Conservation (phyloP, 768 basidiomycete species). For the Trametes punicea region DNA sequence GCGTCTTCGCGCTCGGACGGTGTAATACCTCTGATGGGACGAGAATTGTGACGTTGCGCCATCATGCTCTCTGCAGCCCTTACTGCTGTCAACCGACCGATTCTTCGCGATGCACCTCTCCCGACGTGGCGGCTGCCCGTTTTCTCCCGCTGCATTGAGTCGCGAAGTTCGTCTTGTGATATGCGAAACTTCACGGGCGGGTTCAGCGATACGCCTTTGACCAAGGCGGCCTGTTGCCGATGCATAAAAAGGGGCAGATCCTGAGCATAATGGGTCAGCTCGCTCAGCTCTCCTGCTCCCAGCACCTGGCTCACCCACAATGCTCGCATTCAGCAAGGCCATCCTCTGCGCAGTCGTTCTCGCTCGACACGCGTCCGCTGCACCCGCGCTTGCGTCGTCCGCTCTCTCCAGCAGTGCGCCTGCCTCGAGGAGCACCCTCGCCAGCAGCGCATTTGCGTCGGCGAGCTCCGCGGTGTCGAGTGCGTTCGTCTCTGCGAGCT, state of each 20-base stretch:
- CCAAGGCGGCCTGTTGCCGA: neutral
- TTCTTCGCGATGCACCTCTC: constrained; percentile 1
- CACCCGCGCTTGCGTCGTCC: constrained; percentile 29
- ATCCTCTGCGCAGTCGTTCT: constrained; percentile 24
- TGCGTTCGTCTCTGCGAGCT: constrained; percentile 1
- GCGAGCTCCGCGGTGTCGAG: constrained; percentile 9
- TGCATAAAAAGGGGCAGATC: constrained; percentile 6
- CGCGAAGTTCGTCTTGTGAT: constrained; percentile 2
- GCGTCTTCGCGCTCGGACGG: neutral
- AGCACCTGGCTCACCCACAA: neutral
- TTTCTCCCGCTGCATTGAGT: constrained; percentile 12
- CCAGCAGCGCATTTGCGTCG: neutral
- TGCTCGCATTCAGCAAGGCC: constrained; percentile 20
- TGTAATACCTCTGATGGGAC: neutral
- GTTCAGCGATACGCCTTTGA: neutral
- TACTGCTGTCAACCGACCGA: constrained; percentile 8
- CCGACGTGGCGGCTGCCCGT: constrained; percentile 8
- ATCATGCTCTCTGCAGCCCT: neutral
- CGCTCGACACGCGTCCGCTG: constrained; percentile 16
- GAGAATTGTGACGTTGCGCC: constrained; percentile 3
- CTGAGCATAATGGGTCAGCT: neutral
- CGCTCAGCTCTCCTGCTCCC: constrained; percentile 10
- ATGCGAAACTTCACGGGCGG: constrained; percentile 1
- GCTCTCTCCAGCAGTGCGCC: constrained; percentile 2
- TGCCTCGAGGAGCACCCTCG: neutral